These are phyloP conservation scores for Petunia axillaris DNA, from an alignment of 257 asterid species.

Conservation along the genomic window DNA sequence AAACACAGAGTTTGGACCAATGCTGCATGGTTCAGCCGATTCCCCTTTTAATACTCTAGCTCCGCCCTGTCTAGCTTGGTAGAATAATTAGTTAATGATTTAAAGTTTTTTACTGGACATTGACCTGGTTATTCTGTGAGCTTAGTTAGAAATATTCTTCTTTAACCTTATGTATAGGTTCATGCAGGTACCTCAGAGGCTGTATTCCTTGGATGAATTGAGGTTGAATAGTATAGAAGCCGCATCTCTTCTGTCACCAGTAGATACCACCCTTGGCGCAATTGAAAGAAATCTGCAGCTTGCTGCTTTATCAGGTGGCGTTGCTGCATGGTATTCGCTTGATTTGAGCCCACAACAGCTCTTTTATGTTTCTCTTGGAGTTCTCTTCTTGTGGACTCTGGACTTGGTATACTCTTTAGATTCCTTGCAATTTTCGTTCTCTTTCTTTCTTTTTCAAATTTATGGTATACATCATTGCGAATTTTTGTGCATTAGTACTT, in stretches of 20 bases:
- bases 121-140: slow-evolving; percentile 7
- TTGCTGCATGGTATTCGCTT: slow-evolving; percentile 63
- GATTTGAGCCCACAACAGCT: slow-evolving; percentile 63
- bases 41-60: too few species aligned
- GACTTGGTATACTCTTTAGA: slow-evolving; percentile 66
- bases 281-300: slow-evolving; percentile 72
- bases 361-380: slow-evolving; percentile 59
- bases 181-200: slow-evolving; percentile 93
- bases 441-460: background rate
- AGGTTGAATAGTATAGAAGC: slow-evolving; percentile 86
- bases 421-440: slow-evolving; percentile 8
- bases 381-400: slow-evolving; percentile 77
- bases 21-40: too few species aligned
- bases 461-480: too few species aligned
- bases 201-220: slow-evolving; percentile 88
- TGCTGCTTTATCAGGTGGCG: slow-evolving; percentile 73
- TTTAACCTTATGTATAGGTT: slow-evolving; percentile 33
- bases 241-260: slow-evolving; percentile 74
- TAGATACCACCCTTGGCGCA: slow-evolving; percentile 73
- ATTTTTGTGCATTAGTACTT: background rate
- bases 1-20: too few species aligned
- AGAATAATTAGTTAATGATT: background rate
- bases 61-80: background rate
- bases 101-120: background rate
- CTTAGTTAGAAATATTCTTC: slow-evolving; percentile 9